A percentile compares a stretch with the other conserved stretches of the same genome.
These are phyloP conservation scores for Tulasnella sp. DNA, from an alignment of 768 basidiomycete genomes.

Conservation along the genomic window DNA sequence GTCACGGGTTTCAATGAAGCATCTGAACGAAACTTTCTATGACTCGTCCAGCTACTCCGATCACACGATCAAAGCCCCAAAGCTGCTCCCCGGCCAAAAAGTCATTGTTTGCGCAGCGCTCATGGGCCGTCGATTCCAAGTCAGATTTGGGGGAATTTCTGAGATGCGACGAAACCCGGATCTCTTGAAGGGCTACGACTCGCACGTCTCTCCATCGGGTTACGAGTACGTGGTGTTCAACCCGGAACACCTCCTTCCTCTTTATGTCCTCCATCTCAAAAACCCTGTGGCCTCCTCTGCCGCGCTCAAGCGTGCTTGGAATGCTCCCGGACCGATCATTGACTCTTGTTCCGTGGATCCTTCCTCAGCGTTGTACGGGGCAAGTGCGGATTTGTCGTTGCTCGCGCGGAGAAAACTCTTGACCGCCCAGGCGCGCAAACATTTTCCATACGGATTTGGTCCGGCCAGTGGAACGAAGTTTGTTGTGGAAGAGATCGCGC, in stretches of 20 bases:
- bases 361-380: too few species aligned
- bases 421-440: neutral
- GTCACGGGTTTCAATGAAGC: neutral
- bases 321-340: neutral
- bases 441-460: neutral
- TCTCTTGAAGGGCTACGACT: neutral
- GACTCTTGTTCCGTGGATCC: too few species aligned
- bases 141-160: neutral
- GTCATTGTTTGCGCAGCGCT: neutral
- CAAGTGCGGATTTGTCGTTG: neutral
- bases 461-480: neutral
- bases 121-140: neutral
- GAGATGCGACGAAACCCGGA: neutral
- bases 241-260: neutral
- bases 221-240: neutral
- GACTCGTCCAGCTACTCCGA: neutral
- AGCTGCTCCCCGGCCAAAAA: neutral
- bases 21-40: neutral
- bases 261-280: neutral
- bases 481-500: neutral
- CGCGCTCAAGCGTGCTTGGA: neutral
- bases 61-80: neutral
- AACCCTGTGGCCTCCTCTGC: neutral
- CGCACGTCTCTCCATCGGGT: neutral
- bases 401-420: neutral